A percentile compares a stretch with the other conserved stretches of the same genome.
Conservation (phyloP, 2,329 filamentous ascomycete genomes). For the Penicillium sp. region DNA sequence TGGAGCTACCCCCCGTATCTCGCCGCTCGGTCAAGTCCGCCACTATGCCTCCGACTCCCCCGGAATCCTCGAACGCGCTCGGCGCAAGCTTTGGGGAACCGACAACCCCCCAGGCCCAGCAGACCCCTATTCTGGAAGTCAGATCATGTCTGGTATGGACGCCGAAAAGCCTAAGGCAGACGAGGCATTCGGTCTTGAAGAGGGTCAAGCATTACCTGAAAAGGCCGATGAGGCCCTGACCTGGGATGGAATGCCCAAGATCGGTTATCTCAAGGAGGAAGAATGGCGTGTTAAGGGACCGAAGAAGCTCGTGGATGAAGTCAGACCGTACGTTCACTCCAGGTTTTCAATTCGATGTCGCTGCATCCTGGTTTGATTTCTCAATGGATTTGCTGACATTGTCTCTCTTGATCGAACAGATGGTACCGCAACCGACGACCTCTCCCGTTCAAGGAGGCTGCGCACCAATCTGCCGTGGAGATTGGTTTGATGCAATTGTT, state of each 20-base stretch:
- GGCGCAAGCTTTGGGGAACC: slow-evolving; percentile 51
- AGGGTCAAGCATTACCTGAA: not conserved
- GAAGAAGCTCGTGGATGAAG: slow-evolving; percentile 36
- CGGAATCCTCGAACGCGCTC: slow-evolving; percentile 46
- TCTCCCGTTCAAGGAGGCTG: slow-evolving; percentile 27
- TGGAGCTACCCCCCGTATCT: slow-evolving; percentile 32
- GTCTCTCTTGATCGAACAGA: slow-evolving; percentile 1
- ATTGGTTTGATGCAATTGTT: slow-evolving; percentile 50
- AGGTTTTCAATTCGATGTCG: not conserved
- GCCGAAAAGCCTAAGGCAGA: not conserved
- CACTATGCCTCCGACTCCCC: slow-evolving; percentile 36
- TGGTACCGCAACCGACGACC: slow-evolving; percentile 13
- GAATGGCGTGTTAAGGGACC: slow-evolving; percentile 39
- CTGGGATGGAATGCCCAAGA: slow-evolving; percentile 54
- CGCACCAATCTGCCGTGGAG: slow-evolving; percentile 59
- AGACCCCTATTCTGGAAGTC: slow-evolving; percentile 48
- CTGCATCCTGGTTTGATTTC: not conserved
- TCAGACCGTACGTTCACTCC: slow-evolving; percentile 39
- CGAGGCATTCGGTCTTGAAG: slow-evolving; percentile 1
- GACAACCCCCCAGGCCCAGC: slow-evolving; percentile 49
- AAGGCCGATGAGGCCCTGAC: slow-evolving; percentile 16
- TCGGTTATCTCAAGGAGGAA: slow-evolving; percentile 49
- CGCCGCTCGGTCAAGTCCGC: slow-evolving; percentile 33
- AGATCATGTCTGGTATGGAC: slow-evolving; percentile 5
- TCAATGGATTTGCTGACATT: slow-evolving; percentile 4